A percentile compares a stretch with the other conserved stretches of the same genome.
Evolutionary conservation across 805 yeast genomes (phyloP).

Genomic region (Candida odintsovae): DNA sequence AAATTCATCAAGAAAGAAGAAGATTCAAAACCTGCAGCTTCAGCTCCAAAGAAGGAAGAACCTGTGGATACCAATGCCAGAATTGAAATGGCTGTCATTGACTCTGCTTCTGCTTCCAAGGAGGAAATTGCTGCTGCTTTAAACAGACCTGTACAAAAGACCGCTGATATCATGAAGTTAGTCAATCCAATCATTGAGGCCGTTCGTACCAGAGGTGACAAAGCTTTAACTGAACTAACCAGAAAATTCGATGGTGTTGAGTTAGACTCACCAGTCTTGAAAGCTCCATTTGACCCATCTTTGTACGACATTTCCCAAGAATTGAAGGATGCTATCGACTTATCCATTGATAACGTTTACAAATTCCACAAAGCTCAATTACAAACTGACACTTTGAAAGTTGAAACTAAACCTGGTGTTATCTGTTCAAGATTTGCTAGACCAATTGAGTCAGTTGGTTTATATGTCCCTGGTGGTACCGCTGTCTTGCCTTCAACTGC

Average conservation of each 20-base stretch:
- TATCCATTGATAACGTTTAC: conserved; percentile 82
- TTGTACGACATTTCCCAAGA: conserved; percentile 68
- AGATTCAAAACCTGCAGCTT: conserved; percentile 14
- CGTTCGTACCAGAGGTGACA: conserved; percentile 76
- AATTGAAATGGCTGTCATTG: conserved; percentile 32
- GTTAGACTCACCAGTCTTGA: conserved; percentile 64
- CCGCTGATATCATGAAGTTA: conserved; percentile 86
- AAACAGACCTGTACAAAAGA: conserved; percentile 91
- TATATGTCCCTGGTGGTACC: conserved; percentile 98
- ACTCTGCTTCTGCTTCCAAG: conserved; percentile 40
- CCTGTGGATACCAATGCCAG: conserved; percentile 21
- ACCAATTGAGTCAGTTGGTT: conserved; percentile 91
- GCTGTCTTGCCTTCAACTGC: conserved; percentile 98
- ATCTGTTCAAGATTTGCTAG: conserved; percentile 90
- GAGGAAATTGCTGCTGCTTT: conserved; percentile 56
- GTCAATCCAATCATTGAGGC: conserved; percentile 85
- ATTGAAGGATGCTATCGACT: conserved; percentile 78
- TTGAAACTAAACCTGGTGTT: conserved; percentile 94
- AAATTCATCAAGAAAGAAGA: conserved; percentile 45
- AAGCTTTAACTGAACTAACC: conserved; percentile 82
- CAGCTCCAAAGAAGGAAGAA: conserved; percentile 16
- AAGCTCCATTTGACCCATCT: conserved; percentile 82
- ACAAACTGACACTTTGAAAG: conserved; percentile 63
- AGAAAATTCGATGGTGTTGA: conserved; percentile 85
- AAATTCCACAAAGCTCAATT: conserved; percentile 93